Percentiles rank a stretch among this genome's conserved stretches.
These are phyloP conservation scores for Eutypella sp. DNA, from an alignment of 2,329 filamentous ascomycete species.

Conservation along the genomic window DNA sequence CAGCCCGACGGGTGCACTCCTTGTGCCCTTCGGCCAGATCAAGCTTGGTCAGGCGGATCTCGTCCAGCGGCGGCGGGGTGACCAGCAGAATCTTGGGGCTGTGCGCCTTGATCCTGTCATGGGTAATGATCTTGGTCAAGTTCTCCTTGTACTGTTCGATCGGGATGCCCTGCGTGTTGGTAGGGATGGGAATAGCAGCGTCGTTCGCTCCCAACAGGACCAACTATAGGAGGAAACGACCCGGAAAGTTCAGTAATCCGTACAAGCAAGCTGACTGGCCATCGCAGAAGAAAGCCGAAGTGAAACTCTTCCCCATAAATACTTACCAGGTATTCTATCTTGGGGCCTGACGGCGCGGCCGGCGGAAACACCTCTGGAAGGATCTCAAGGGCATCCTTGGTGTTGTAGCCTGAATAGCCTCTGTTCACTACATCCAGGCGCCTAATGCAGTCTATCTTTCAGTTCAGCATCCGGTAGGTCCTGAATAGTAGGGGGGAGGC, in stretches of 20 bases:
- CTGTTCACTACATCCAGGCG: conserved; percentile 83
- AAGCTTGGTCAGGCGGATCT: conserved; percentile 56
- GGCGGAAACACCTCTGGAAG: conserved; percentile 67
- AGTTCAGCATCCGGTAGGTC: conserved; percentile 1
- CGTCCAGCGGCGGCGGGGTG: conserved; percentile 77
- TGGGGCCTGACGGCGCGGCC: conserved; percentile 50
- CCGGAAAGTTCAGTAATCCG: background rate
- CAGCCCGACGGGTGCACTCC: conserved; percentile 38
- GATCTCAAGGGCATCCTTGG: conserved; percentile 64
- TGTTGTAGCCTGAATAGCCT: conserved; percentile 83
- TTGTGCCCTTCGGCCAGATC: conserved; percentile 43
- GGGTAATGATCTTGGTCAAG: conserved; percentile 64
- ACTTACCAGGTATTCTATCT: conserved; percentile 63
- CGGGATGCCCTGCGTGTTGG: conserved; percentile 69
- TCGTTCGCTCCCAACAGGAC: conserved; percentile 91
- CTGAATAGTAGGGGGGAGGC: conserved; percentile 1
- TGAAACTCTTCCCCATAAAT: too few relatives aligned
- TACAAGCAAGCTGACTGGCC: too few relatives aligned
- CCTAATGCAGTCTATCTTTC: conserved; percentile 61
- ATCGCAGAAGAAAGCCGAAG: too few relatives aligned
- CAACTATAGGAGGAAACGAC: conserved; percentile 40
- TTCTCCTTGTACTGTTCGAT: conserved; percentile 72
- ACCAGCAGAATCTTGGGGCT: conserved; percentile 70
- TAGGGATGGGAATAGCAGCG: conserved; percentile 60
- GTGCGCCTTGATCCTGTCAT: conserved; percentile 66